These are phyloP conservation scores for Aphanomyces stellatus DNA, from an alignment of 352 stramenopile genomes.

Conservation along the genomic window DNA sequence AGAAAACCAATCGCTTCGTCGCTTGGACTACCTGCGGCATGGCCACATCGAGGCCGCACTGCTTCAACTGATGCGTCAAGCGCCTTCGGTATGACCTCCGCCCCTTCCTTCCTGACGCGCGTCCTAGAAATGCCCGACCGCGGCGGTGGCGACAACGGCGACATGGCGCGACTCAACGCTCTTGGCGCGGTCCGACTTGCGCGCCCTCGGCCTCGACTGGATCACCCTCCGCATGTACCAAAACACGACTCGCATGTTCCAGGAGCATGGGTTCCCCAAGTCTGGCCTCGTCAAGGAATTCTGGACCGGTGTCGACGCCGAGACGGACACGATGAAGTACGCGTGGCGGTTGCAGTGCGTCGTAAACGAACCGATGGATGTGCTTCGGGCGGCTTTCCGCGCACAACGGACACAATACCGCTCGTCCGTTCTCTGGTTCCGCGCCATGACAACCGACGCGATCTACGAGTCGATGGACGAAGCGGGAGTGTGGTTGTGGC, in stretches of 20 bases:
- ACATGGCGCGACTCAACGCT: conserved; percentile 6
- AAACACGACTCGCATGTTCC: neutral
- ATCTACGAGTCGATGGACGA: too few species aligned
- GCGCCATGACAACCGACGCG: too few species aligned
- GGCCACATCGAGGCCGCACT: neutral
- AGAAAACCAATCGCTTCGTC: neutral
- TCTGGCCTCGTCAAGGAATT: neutral
- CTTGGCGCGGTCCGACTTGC: neutral
- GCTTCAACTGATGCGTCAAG: too few species aligned
- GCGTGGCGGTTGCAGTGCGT: neutral
- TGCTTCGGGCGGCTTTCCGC: neutral
- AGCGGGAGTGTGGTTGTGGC: too few species aligned
- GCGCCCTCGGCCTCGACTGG: conserved; percentile 9
- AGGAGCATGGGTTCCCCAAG: neutral
- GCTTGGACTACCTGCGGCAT: neutral
- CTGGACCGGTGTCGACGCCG: neutral
- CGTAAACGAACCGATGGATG: neutral
- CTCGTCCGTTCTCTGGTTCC: neutral
- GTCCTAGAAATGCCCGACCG: too few species aligned
- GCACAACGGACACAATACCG: neutral
- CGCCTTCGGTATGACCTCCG: too few species aligned
- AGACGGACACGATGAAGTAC: conserved; percentile 1
- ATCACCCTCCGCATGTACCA: neutral
- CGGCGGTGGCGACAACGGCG: neutral
- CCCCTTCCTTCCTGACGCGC: too few species aligned